Percentiles rank a stretch among this genome's conserved stretches.
These are phyloP conservation scores for Rhodomyrtus psidioides DNA, from an alignment of 441 rosid genomes.

Conservation along the genomic window DNA sequence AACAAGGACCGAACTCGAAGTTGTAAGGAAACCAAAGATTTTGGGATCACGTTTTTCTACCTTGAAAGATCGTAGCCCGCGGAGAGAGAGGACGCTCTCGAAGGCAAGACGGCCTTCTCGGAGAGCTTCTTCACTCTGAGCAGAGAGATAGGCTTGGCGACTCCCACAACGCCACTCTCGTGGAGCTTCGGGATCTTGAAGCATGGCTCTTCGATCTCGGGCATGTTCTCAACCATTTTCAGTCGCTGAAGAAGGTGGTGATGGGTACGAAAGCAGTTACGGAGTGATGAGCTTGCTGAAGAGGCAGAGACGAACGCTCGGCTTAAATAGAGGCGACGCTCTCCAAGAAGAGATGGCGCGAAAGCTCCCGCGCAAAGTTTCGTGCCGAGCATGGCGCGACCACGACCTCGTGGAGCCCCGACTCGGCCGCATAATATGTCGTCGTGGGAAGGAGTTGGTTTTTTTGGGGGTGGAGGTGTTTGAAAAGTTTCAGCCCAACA, in stretches of 20 bases:
- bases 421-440: background rate
- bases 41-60: conserved; percentile 1
- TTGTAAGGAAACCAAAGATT: background rate
- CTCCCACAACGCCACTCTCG: conserved; percentile 12
- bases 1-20: background rate
- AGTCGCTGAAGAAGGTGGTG: background rate
- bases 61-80: conserved; percentile 91
- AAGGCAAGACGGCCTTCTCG: conserved; percentile 63
- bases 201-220: conserved; percentile 27
- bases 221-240: background rate
- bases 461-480: background rate
- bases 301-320: background rate
- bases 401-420: background rate
- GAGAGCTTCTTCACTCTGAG: conserved; percentile 73
- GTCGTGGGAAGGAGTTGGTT: background rate
- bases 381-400: background rate
- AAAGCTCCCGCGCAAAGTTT: background rate
- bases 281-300: background rate
- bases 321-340: background rate
- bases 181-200: conserved; percentile 45
- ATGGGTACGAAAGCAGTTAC: background rate
- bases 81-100: conserved; percentile 61
- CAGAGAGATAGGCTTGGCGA: background rate
- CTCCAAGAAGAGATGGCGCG: background rate
- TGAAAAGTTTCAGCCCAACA: background rate